Evolutionary conservation across 2,329 filamentous ascomycete species (phyloP).

Genomic region (Thyridium curvatum): DNA sequence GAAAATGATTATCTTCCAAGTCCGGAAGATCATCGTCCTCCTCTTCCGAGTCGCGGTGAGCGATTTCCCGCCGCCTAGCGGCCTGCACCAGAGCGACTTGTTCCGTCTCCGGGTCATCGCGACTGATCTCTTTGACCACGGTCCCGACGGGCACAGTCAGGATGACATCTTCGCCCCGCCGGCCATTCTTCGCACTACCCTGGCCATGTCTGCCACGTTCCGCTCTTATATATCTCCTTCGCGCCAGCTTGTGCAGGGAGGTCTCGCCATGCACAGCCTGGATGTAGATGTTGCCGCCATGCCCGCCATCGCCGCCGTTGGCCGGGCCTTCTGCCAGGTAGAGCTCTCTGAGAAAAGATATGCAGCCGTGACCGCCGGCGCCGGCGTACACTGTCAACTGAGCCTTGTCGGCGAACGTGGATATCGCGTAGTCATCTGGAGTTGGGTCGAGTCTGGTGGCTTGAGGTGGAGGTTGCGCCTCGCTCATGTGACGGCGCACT

Average conservation of each 20-base stretch:
- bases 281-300: conserved; percentile 88
- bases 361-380: conserved; percentile 81
- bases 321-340: conserved; percentile 83
- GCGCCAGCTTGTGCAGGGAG: conserved; percentile 83
- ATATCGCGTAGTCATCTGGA: conserved; percentile 76
- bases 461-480: conserved; percentile 15
- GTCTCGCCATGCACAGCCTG: conserved; percentile 89
- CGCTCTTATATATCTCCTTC: conserved; percentile 68
- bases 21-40: conserved; percentile 31
- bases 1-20: conserved; percentile 35
- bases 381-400: conserved; percentile 73
- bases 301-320: conserved; percentile 91
- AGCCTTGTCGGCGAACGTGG: conserved; percentile 84
- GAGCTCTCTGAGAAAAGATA: conserved; percentile 89
- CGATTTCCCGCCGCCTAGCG: conserved; percentile 13
- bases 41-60: conserved; percentile 14
- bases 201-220: conserved; percentile 72
- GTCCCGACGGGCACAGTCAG: conserved; percentile 92
- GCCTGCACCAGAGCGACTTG: conserved; percentile 38
- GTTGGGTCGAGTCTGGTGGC: conserved; percentile 66
- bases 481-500: conserved; percentile 17
- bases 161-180: conserved; percentile 78
- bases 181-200: conserved; percentile 67
- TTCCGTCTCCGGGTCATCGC: conserved; percentile 70
- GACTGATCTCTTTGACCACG: conserved; percentile 73